Conservation (phyloP, 192 early-diverging fungal genomes). For the Oehlia diaphana region DNA sequence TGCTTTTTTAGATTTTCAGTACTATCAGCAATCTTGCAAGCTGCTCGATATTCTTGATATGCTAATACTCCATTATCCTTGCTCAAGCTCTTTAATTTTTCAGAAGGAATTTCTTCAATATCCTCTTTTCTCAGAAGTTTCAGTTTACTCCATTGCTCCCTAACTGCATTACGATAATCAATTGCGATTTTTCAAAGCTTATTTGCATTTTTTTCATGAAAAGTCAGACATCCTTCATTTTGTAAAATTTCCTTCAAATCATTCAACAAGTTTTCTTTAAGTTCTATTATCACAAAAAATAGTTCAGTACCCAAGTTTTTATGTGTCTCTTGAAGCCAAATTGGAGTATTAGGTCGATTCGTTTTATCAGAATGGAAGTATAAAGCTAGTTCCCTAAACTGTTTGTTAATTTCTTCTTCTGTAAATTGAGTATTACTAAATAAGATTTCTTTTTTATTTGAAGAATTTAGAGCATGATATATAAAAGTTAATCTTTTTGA, state of each 20-base stretch:
- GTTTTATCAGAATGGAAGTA: neutral
- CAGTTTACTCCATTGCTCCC: neutral
- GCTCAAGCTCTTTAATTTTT: neutral
- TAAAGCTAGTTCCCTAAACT: neutral
- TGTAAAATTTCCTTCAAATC: neutral
- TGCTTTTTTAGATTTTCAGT: slow-evolving; percentile 1
- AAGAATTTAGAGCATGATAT: neutral
- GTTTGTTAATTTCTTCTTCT: slow-evolving; percentile 3
- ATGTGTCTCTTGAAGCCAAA: neutral
- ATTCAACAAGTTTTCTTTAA: neutral
- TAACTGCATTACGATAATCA: slow-evolving; percentile 6
- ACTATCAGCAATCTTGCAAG: slow-evolving; percentile 5
- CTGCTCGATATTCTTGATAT: neutral
- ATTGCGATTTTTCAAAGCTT: neutral
- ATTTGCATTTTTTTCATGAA: slow-evolving; percentile 2
- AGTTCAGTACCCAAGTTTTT: neutral
- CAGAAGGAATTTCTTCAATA: neutral
- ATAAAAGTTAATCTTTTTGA: neutral
- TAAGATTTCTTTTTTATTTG: slow-evolving; percentile 7
- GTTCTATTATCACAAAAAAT: neutral
- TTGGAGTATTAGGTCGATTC: neutral
- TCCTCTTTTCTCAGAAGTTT: neutral
- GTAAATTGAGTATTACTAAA: neutral
- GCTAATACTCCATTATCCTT: too few species aligned
- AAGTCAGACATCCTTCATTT: neutral